Conservation (phyloP, 148 eudicot genomes). For the Fagopyrum tataricum region DNA sequence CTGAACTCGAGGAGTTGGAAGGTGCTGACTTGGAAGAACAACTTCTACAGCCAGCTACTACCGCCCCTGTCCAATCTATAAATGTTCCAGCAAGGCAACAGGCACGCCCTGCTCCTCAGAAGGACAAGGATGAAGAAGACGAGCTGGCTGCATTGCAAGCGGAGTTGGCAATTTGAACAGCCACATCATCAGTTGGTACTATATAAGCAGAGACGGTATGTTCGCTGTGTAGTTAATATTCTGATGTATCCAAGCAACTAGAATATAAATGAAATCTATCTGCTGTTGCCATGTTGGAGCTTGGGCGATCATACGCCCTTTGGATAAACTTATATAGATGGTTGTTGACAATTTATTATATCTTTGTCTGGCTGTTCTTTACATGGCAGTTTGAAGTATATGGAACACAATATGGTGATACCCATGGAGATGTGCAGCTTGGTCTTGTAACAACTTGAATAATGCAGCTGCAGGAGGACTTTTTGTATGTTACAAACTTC, state of each 20-base stretch:
- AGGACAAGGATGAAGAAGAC: slow-evolving; percentile 53
- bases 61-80: slow-evolving; percentile 29
- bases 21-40: slow-evolving; percentile 63
- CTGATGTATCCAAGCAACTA: background rate
- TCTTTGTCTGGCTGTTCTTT: background rate
- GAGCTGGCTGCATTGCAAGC: slow-evolving; percentile 66
- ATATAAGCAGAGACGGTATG: background rate
- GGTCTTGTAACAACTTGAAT: background rate
- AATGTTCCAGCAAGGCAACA: slow-evolving; percentile 29
- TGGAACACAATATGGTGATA: background rate
- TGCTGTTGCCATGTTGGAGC: background rate
- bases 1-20: slow-evolving; percentile 75
- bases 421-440: slow-evolving; percentile 4
- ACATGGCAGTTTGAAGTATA: background rate
- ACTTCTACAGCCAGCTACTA: slow-evolving; percentile 56
- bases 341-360: no score
- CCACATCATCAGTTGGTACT: background rate
- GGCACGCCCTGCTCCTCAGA: slow-evolving; percentile 32
- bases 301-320: no score
- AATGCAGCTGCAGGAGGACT: background rate
- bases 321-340: no score
- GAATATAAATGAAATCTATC: background rate
- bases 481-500: background rate
- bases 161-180: slow-evolving; percentile 44
- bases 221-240: background rate